Evolutionary conservation across 345 rosid genomes (phyloP).

Genomic region (Clarkia xantiana): DNA sequence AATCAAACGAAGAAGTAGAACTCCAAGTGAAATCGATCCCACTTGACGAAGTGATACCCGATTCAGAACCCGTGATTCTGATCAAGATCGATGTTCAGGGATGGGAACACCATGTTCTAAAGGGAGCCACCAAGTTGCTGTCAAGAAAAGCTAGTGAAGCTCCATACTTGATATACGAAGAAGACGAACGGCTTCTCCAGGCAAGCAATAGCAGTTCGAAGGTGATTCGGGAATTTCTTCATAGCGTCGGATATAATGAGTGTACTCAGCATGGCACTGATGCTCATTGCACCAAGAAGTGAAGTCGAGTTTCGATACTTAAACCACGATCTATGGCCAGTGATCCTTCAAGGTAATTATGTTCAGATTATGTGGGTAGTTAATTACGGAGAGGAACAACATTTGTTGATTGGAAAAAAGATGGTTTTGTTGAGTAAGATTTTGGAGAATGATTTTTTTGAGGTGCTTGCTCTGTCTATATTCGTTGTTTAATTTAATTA

Average conservation of each 20-base stretch:
- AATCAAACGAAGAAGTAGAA: conserved; percentile 84
- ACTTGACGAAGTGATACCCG: conserved; percentile 58
- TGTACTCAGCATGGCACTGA: conserved; percentile 77
- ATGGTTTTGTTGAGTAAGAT: too few species aligned
- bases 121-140: conserved; percentile 64
- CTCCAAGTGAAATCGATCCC: conserved; percentile 74
- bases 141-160: conserved; percentile 62
- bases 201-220: conserved; percentile 85
- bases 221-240: conserved; percentile 61
- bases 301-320: conserved; percentile 1
- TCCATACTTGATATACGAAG: conserved; percentile 84
- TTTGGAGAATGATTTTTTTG: too few species aligned
- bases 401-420: too few species aligned
- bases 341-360: too few species aligned
- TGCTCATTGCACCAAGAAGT: conserved; percentile 44
- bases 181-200: conserved; percentile 71
- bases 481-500: too few species aligned
- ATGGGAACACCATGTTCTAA: conserved; percentile 89
- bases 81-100: conserved; percentile 93
- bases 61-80: conserved; percentile 44
- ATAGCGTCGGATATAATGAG: conserved; percentile 45
- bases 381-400: too few species aligned
- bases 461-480: too few species aligned
- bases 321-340: neutral
- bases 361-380: too few species aligned